Evolutionary conservation across 257 asterid genomes (phyloP), one percentile per base, ranked within the genome.

Genomic region (Solanum microdontum): DNA sequence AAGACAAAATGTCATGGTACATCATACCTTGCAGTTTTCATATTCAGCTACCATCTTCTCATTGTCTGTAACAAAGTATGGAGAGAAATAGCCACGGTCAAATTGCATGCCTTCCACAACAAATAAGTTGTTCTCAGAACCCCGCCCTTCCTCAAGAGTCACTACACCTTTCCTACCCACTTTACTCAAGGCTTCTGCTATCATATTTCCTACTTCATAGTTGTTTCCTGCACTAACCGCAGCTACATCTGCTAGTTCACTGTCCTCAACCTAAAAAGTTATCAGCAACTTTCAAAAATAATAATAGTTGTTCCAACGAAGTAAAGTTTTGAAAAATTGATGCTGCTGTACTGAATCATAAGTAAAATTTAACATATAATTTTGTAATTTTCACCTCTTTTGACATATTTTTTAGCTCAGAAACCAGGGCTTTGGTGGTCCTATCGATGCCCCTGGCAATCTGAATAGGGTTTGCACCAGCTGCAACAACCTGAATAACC

Each of bases 81-180:
- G 99, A 48, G 99, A 97, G 82, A 94, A 91, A 79, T 97, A 96
- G 72, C 99, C 99, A 88, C 99, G 98, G 39, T 97, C 99, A 87
- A 96, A 97, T 88, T 97, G 99, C 99, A 97, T 97, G 72, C 99
- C 99, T 90, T 97, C 99, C 64, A 96, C 99, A 55, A 97, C 99
- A 88, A 93, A 91, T 17, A 97, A 93, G 87, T 88, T 90, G 94
- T 95, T 97, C 69, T 95, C 99, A 5, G 98, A 96, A 90, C 99
- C 94, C 90, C 93, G 95, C 17, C 99, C 99, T 90, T 97, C 99
- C 89, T 97, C 99, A 51, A 97, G 99, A 58, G 99, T 97, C 86
- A 97, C 99, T 45, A 97, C 98, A 88, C 99, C 99, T 90, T 96
- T 95, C 89, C 99, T 90, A 21, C 99, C 99, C 87, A 96, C 99